Evolutionary conservation across 805 yeast genomes (phyloP).

Genomic region (Metschnikowia similis): DNA sequence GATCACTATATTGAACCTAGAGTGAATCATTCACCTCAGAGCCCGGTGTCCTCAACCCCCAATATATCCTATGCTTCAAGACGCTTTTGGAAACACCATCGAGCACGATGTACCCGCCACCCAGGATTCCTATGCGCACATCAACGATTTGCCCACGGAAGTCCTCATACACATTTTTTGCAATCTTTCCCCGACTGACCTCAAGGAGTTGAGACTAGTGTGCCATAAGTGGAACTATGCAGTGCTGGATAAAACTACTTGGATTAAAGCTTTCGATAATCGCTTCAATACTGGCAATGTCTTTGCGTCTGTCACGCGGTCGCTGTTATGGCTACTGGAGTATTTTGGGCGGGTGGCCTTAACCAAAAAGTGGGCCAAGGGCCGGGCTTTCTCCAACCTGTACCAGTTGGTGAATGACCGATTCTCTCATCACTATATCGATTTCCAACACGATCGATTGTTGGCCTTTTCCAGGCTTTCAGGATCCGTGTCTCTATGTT

Average conservation of each 20-base stretch:
- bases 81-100: constrained; percentile 22
- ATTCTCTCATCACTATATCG: constrained; percentile 22
- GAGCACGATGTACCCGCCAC: constrained; percentile 1
- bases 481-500: constrained; percentile 30
- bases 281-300: constrained; percentile 32
- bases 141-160: constrained; percentile 45
- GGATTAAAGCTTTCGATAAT: constrained; percentile 43
- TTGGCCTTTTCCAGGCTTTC: constrained; percentile 24
- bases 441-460: constrained; percentile 24
- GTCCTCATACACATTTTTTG: constrained; percentile 43
- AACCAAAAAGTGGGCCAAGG: constrained; percentile 38
- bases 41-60: background rate
- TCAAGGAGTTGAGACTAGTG: constrained; percentile 39
- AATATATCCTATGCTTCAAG: constrained; percentile 11
- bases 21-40: background rate
- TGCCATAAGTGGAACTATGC: constrained; percentile 47
- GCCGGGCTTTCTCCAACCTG: constrained; percentile 23
- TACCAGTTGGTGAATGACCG: constrained; percentile 29
- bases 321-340: constrained; percentile 45
- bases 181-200: constrained; percentile 42
- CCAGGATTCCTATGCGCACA: constrained; percentile 3
- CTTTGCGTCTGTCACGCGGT: constrained; percentile 45
- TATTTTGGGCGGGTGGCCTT: constrained; percentile 36
- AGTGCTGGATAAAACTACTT: constrained; percentile 42
- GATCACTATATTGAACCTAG: background rate